A percentile compares a stretch with the other conserved stretches of the same genome.
Conservation (phyloP, 1,284 basidiomycete species). For the Papiliotrema nemorosa region DNA sequence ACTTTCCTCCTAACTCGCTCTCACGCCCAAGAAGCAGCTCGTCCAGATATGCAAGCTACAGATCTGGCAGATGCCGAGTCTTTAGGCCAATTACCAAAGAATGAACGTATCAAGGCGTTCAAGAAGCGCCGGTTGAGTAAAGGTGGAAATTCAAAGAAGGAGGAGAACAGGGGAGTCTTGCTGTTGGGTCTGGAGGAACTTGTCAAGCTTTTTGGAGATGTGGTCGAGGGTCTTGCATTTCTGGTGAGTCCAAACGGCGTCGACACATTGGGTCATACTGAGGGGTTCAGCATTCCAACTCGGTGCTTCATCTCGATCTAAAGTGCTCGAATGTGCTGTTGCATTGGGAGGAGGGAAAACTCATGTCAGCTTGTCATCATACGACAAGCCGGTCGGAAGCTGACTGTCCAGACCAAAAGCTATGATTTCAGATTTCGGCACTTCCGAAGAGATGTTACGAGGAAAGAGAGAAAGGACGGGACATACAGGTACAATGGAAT, state of each 20-base stretch:
- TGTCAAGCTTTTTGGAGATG: slow-evolving; percentile 68
- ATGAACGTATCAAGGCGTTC: slow-evolving; percentile 60
- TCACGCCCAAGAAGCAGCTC: slow-evolving; percentile 53
- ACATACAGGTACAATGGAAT: slow-evolving; percentile 85
- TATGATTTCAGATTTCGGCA: slow-evolving; percentile 92
- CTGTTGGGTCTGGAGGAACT: slow-evolving; percentile 76
- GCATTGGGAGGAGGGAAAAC: slow-evolving; percentile 83
- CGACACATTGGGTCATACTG: neutral
- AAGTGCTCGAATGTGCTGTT: slow-evolving; percentile 90
- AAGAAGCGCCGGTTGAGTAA: slow-evolving; percentile 32
- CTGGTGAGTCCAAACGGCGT: slow-evolving; percentile 57
- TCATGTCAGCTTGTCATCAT: slow-evolving; percentile 53
- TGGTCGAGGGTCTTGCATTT: slow-evolving; percentile 73
- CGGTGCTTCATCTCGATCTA: slow-evolving; percentile 83
- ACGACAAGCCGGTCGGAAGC: neutral
- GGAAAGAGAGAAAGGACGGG: slow-evolving; percentile 67
- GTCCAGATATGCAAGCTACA: slow-evolving; percentile 19
- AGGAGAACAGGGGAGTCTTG: slow-evolving; percentile 61
- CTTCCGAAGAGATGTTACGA: slow-evolving; percentile 80
- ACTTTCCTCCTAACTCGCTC: slow-evolving; percentile 73
- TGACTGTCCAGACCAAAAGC: slow-evolving; percentile 54
- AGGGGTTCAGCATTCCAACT: slow-evolving; percentile 68
- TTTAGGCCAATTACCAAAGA: slow-evolving; percentile 56
- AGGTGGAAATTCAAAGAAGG: slow-evolving; percentile 9
- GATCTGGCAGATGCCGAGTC: slow-evolving; percentile 36